These are phyloP conservation scores for Phytophthora pseudosyringae DNA, from an alignment of 352 stramenopile genomes.

Conservation along the genomic window DNA sequence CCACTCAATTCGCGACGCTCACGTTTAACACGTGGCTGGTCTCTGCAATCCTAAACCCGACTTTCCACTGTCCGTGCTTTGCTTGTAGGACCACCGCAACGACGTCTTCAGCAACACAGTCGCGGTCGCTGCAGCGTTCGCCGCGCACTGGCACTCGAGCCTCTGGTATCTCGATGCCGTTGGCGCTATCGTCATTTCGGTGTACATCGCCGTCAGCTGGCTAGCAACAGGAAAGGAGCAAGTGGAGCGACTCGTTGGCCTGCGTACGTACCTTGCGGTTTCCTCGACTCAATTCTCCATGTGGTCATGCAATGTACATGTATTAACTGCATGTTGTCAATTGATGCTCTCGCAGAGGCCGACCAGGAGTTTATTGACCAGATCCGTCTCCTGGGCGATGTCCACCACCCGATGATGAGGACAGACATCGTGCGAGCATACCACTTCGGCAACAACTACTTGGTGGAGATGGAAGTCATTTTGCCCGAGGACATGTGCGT, in stretches of 20 bases:
- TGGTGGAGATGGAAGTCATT: constrained; percentile 89
- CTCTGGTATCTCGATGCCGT: constrained; percentile 96
- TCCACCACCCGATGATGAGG: constrained; percentile 89
- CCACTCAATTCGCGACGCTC: neutral
- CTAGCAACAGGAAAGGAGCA: constrained; percentile 95
- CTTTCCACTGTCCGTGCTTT: neutral
- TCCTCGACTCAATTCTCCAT: neutral
- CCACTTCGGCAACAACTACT: constrained; percentile 97
- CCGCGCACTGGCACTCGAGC: constrained; percentile 63
- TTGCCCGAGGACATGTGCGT: constrained; percentile 92
- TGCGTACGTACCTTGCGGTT: constrained; percentile 58
- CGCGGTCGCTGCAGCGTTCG: constrained; percentile 84
- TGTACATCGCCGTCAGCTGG: constrained; percentile 98
- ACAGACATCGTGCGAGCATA: constrained; percentile 95
- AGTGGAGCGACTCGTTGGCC: constrained; percentile 90
- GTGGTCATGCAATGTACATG: neutral
- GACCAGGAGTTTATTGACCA: constrained; percentile 95
- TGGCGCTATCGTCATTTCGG: constrained; percentile 94
- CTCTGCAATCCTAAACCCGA: constrained; percentile 3
- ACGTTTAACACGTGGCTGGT: constrained; percentile 7
- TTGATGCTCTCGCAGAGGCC: constrained; percentile 58
- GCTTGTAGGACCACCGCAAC: constrained; percentile 95
- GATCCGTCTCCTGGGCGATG: constrained; percentile 86
- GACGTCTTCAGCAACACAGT: constrained; percentile 95
- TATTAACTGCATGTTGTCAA: constrained; percentile 6